A percentile compares a stretch with the other conserved stretches of the same genome.
These are phyloP conservation scores for Neurospora sp. DNA, from an alignment of 495 filamentous ascomycete genomes.

Conservation along the genomic window DNA sequence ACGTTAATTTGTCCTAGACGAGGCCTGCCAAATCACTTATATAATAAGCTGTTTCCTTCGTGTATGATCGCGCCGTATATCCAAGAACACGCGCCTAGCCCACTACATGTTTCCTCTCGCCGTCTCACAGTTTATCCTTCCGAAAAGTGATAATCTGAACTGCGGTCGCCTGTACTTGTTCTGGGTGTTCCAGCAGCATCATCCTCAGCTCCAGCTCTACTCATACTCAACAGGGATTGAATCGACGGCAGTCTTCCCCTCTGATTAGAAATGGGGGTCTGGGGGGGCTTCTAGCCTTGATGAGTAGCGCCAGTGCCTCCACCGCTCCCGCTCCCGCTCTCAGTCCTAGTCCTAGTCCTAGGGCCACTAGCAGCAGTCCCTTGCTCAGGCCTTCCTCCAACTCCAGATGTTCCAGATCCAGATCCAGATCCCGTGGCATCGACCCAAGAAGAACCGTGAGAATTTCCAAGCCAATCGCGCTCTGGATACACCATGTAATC, in stretches of 20 bases:
- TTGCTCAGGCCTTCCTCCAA: not conserved
- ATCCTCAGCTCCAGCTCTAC: not conserved
- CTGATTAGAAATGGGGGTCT: not conserved
- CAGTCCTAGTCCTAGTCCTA: not conserved
- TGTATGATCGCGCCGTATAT: not conserved
- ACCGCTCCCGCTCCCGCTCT: not conserved
- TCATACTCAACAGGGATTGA: not conserved
- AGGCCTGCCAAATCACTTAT: not conserved
- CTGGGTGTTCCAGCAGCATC: not conserved
- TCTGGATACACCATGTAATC: constrained; percentile 57
- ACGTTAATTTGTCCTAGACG: no score
- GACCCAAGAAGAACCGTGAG: not conserved
- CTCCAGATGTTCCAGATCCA: not conserved
- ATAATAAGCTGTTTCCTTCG: not conserved
- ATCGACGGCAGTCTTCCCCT: not conserved
- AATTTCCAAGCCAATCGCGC: constrained; percentile 45
- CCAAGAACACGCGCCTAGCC: not conserved
- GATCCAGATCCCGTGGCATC: not conserved
- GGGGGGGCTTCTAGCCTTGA: not conserved
- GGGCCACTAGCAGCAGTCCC: not conserved
- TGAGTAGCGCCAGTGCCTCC: not conserved
- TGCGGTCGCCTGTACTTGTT: not conserved
- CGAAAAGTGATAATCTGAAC: not conserved
- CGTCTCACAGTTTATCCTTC: not conserved
- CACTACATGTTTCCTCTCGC: no score